Percentiles rank a stretch among this genome's conserved stretches.
Conservation (phyloP, 805 yeast genomes). For the Hanseniaspora mollemarum region DNA sequence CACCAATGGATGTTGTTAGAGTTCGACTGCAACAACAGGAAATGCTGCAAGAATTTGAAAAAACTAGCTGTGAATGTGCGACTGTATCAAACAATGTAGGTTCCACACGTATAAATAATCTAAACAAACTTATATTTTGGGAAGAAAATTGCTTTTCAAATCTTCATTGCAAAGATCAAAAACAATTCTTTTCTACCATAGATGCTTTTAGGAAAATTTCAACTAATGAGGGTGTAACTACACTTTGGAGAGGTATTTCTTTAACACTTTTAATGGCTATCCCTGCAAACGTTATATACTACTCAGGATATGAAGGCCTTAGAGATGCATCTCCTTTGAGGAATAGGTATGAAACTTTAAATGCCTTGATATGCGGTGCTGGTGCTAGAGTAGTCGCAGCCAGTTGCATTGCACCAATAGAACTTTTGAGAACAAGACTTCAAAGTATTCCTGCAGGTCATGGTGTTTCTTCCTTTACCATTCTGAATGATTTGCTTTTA, state of each 20-base stretch:
- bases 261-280: slow-evolving; percentile 77
- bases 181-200: slow-evolving; percentile 45
- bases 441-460: slow-evolving; percentile 66
- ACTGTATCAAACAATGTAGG: slow-evolving; percentile 20
- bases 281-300: slow-evolving; percentile 87
- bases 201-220: slow-evolving; percentile 62
- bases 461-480: slow-evolving; percentile 23
- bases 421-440: slow-evolving; percentile 72
- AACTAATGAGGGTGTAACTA: slow-evolving; percentile 56
- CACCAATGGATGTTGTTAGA: slow-evolving; percentile 73
- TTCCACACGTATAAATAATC: not conserved
- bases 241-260: slow-evolving; percentile 84
- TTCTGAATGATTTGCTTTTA: slow-evolving; percentile 38
- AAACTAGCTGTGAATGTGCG: slow-evolving; percentile 31
- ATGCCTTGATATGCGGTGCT: slow-evolving; percentile 79
- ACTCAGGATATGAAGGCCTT: slow-evolving; percentile 81
- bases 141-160: slow-evolving; percentile 28
- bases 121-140: slow-evolving; percentile 24
- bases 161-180: slow-evolving; percentile 26
- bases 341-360: slow-evolving; percentile 32
- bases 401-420: slow-evolving; percentile 75
- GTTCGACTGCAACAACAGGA: slow-evolving; percentile 71
- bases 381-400: slow-evolving; percentile 76
- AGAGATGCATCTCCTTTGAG: slow-evolving; percentile 59
- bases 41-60: slow-evolving; percentile 31